These are phyloP conservation scores for Botrytis medusae DNA, from an alignment of 2,329 filamentous ascomycete genomes.

Conservation along the genomic window DNA sequence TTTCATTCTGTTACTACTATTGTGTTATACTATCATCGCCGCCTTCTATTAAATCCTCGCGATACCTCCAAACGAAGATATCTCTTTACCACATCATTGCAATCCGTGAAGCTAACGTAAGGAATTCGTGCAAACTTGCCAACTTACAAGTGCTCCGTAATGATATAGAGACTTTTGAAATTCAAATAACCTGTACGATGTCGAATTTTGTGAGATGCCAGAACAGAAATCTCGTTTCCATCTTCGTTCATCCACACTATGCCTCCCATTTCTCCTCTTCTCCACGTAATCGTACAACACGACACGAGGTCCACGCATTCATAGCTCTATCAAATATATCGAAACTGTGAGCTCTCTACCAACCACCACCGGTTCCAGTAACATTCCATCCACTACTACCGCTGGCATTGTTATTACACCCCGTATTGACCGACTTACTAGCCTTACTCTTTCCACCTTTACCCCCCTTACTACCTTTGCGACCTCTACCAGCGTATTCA, in stretches of 20 bases:
- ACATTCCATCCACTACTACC: constrained; percentile 4
- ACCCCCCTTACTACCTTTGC: neutral
- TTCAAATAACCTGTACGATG: neutral
- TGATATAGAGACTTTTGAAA: neutral
- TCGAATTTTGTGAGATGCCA: neutral
- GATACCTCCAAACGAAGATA: neutral
- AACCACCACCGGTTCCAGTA: neutral
- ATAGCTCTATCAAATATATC: neutral
- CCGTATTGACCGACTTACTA: neutral
- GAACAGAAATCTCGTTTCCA: neutral
- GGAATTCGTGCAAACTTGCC: neutral
- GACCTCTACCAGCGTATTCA: neutral
- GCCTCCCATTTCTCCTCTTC: neutral
- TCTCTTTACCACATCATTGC: neutral
- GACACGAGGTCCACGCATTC: too few species aligned
- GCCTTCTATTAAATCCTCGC: neutral
- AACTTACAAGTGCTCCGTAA: neutral
- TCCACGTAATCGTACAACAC: neutral
- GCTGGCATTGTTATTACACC: neutral
- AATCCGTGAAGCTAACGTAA: neutral
- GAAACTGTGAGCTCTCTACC: neutral
- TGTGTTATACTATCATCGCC: neutral
- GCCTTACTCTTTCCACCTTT: neutral
- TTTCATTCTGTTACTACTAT: neutral
- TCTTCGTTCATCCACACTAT: neutral